Base-by-base conservation (phyloP, 2,329 filamentous ascomycete species). In the Hypoxylon sp. region DNA sequence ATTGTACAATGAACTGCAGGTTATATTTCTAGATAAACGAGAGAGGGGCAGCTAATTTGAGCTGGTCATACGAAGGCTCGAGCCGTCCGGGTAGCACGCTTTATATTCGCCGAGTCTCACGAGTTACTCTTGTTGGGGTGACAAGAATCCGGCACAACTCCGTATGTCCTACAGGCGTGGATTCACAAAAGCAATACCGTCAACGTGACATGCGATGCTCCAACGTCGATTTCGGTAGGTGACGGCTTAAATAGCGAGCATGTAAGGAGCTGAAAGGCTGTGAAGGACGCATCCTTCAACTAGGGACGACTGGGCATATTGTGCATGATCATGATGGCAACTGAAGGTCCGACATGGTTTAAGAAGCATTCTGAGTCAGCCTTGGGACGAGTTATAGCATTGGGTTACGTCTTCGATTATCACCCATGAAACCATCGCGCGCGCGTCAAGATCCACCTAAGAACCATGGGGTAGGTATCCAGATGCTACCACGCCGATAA, bases 221-320 rank as follows among this genome's bases (percentile, higher is more conserved):
- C 45, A 51, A 13, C n/a, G 15, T 15, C 27, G 32, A 46, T 35
- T 5, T 17, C 21, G n/a, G n/a, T 15, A 15, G 8, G 16, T 2
- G 30, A 13, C 12, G 11, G 6, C n/a, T 11, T 12, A 5, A 5
- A 25, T 26, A 19, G 23, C 7, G 15, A 37, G 17, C 19, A 27
- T 20, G 19, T 17, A 12, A 15, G 23, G 7, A 27, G 11, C 20
- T 15, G 12, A 21, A 31, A 16, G 9, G n/a, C 30, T 32, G 19
- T 25, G 15, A 27, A 42, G 8, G n/a, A 23, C 26, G 43, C 50
- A 51, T 40, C 41, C 35, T 55, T 27, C 45, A 23, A 21, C 25
- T 16, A 16, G 32, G 12, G 37, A 32, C 17, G 16, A 47, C 43
- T 29, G 13, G 12, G 9, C 25, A 52, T 36, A 47, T 46, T n/a